phyloP scores from a whole-genome alignment of 768 basidiomycete genomes.

The Boletus sp. region DNA sequence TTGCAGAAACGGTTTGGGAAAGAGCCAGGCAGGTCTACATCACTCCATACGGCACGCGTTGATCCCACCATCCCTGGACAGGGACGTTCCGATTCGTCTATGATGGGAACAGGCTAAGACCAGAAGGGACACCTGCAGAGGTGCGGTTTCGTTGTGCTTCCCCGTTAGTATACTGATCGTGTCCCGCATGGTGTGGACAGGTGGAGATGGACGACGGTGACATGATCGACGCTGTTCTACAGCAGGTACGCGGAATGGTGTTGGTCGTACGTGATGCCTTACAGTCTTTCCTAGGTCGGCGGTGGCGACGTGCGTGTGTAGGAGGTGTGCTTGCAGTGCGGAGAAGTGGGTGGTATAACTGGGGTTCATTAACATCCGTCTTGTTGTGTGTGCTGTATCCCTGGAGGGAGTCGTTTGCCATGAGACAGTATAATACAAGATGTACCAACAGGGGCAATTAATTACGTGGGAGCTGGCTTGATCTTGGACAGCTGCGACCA shows the following conservation, averaged over 20 bases:
- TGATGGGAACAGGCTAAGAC: conserved; percentile 48
- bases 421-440: not conserved
- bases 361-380: not conserved
- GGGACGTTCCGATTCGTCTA: conserved; percentile 63
- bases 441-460: not conserved
- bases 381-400: not conserved
- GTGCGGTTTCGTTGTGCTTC: conserved; percentile 34
- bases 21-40: conserved; percentile 42
- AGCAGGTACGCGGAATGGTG: conserved; percentile 42
- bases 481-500: not conserved
- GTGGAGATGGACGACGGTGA: conserved; percentile 61
- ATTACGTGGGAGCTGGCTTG: not conserved
- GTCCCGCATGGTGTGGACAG: conserved; percentile 36
- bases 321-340: not conserved
- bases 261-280: not conserved
- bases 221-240: conserved; percentile 55
- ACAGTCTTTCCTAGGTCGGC: conserved; percentile 18
- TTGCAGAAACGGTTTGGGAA: conserved; percentile 56
- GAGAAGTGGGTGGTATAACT: not conserved
- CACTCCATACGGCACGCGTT: not conserved
- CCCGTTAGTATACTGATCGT: not conserved
- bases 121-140: conserved; percentile 50
- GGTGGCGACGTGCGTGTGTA: conserved; percentile 4
- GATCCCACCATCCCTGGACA: conserved; percentile 19
- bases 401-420: not conserved